A percentile compares a stretch with the other conserved stretches of the same genome.
These are phyloP conservation scores for Beauveria australis DNA, from an alignment of 2,329 filamentous ascomycete genomes.

Conservation along the genomic window DNA sequence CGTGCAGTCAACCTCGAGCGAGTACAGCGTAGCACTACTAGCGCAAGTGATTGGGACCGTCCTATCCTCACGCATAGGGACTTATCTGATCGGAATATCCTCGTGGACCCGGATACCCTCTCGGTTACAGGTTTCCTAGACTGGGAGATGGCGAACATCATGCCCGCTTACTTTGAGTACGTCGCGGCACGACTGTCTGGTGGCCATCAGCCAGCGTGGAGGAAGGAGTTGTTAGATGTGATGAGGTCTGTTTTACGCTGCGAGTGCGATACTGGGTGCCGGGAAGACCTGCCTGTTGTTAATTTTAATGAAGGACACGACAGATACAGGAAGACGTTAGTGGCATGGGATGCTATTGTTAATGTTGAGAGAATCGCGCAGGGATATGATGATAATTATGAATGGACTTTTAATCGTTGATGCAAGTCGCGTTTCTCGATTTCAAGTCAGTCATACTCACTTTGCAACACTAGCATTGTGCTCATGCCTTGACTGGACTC, in stretches of 20 bases:
- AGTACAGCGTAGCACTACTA: background rate
- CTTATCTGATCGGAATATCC: background rate
- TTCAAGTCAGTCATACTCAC: too few relatives aligned
- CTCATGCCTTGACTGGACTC: too few relatives aligned
- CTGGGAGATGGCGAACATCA: background rate
- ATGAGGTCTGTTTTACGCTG: background rate
- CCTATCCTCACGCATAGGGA: background rate
- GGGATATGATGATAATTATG: background rate
- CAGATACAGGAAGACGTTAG: background rate
- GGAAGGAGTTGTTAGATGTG: background rate
- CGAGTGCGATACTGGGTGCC: background rate
- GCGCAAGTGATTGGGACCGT: background rate
- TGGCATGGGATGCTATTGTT: background rate
- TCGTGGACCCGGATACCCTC: background rate
- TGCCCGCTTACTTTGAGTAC: constrained; percentile 5
- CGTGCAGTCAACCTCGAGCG: background rate
- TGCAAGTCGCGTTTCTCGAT: background rate
- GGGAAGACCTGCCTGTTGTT: background rate
- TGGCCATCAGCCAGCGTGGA: background rate
- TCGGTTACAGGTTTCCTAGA: background rate
- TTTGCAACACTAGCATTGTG: too few relatives aligned
- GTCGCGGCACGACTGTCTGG: background rate
- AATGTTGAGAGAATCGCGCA: background rate
- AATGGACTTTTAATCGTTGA: background rate
- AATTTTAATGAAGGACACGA: background rate